Evolutionary conservation across 2,329 filamentous ascomycete species (phyloP), one percentile per base, ranked within the genome.

Genomic region (Trichoderma asperellum): DNA sequence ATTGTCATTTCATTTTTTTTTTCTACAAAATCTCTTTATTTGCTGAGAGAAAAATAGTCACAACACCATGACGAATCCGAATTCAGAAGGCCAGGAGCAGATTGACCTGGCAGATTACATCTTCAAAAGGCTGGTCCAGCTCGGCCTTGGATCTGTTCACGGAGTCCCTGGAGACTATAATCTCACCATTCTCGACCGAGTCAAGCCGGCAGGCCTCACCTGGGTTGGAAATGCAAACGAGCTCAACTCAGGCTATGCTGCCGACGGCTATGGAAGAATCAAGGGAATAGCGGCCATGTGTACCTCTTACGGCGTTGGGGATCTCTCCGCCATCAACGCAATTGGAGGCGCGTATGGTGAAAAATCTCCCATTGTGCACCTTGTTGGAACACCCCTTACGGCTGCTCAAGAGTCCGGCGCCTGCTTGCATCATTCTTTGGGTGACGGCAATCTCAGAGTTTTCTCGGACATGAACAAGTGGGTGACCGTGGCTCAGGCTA

Each of bases 221-320:
- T 83, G 81, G 81, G 82, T 85, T 12, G 86, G 86, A 70, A 88
- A 85, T 70, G 81, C 83, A 66, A 89, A 88, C 72, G 87, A 89
- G 75, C 81, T 89, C 59, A 88, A 88, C 71, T 84, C 84, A 3
- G 85, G 81, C 2, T 88, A 88, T 70, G 85, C 86, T 0, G 84
- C 85, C 2, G 87, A 89, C 71, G 87, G 85, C 2, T 89, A 89
- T 72, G 82, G 84, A 3, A 79, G 87, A 14, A 81, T 87, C 70
- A 87, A 86, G 71, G 84, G 84, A 6, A 76, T 85, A 7, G 78
- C 79, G 6, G 82, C 81, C 43, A 74, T 88, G 8, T 79, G 89
- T 37, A 89, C 88, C 0, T 88, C 87, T 0, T 88, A 88, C 73
- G 88, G 87, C 5, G 87, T 89, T 1, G 88, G 87, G 10, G 83